These are phyloP conservation scores for Periconia digitata DNA, from an alignment of 2,329 filamentous ascomycete species.

Conservation along the genomic window DNA sequence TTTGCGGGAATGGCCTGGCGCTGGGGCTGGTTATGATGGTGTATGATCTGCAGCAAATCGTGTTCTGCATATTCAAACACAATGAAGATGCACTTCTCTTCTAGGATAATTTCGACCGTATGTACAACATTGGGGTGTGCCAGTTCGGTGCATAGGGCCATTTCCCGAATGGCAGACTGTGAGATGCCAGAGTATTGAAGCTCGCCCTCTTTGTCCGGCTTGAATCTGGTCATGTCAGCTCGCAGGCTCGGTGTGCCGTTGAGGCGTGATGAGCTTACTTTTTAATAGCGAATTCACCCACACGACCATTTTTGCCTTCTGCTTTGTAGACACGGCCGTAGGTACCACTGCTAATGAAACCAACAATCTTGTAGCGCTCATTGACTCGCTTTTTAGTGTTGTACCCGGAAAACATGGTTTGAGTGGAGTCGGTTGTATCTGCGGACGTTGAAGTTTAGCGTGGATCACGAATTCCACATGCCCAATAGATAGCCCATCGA, in stretches of 20 bases:
- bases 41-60: slow-evolving; percentile 95
- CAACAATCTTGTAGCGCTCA: slow-evolving; percentile 93
- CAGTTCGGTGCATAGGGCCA: slow-evolving; percentile 93
- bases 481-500: too few species aligned
- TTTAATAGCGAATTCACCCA: slow-evolving; percentile 94
- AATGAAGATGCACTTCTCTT: slow-evolving; percentile 99
- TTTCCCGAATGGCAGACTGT: slow-evolving; percentile 94
- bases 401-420: slow-evolving; percentile 53
- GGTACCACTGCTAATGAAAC: slow-evolving; percentile 96
- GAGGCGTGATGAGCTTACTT: slow-evolving; percentile 62
- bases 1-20: slow-evolving; percentile 84
- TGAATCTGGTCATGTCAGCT: slow-evolving; percentile 61
- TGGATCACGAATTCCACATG: too few species aligned
- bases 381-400: slow-evolving; percentile 80
- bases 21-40: slow-evolving; percentile 90
- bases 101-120: slow-evolving; percentile 91
- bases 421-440: slow-evolving; percentile 29
- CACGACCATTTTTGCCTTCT: slow-evolving; percentile 69
- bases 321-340: slow-evolving; percentile 99
- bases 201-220: slow-evolving; percentile 97
- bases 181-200: slow-evolving; percentile 97
- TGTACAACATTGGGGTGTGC: slow-evolving; percentile 86
- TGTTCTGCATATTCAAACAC: slow-evolving; percentile 99
- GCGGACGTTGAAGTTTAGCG: slow-evolving; percentile 11
- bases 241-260: not conserved